A percentile compares a stretch with the other conserved stretches of the same genome.
phyloP scores from a whole-genome alignment of 2,329 filamentous ascomycete species.

The Fusarium transvaalense region DNA sequence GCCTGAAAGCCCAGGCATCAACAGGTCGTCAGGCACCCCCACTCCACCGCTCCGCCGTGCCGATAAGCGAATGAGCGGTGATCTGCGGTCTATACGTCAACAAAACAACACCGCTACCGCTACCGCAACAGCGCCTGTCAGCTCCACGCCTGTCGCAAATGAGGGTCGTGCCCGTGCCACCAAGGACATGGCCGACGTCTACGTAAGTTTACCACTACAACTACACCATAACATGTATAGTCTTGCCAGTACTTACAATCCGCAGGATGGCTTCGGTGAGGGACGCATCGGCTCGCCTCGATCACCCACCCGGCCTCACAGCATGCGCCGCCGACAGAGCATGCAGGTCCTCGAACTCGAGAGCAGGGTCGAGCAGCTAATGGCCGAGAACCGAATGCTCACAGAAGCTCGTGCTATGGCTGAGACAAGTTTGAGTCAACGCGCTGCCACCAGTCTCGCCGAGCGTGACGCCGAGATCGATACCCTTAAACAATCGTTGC shows the following conservation, averaged over 20 bases:
- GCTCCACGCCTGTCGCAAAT: conserved; percentile 79
- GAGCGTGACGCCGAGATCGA: conserved; percentile 91
- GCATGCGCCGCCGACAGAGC: conserved; percentile 96
- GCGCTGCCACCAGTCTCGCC: conserved; percentile 76
- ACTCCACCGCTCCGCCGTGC: conserved; percentile 79
- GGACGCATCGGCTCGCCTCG: conserved; percentile 86
- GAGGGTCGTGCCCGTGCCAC: conserved; percentile 86
- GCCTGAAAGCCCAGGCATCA: conserved; percentile 72
- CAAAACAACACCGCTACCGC: conserved; percentile 52
- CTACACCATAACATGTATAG: conserved; percentile 7
- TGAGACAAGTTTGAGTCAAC: conserved; percentile 74
- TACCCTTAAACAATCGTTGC: conserved; percentile 80
- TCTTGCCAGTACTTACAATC: conserved; percentile 37
- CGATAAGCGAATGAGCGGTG: conserved; percentile 77
- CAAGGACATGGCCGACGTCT: conserved; percentile 92
- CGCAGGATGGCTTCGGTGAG: conserved; percentile 92
- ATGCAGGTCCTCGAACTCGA: conserved; percentile 97
- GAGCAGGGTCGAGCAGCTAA: conserved; percentile 83
- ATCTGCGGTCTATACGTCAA: conserved; percentile 66
- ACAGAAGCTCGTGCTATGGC: conserved; percentile 77
- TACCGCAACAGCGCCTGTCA: conserved; percentile 33
- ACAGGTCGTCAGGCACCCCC: conserved; percentile 55
- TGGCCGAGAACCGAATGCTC: conserved; percentile 85
- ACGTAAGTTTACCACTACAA: conserved; percentile 78
- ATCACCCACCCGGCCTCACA: conserved; percentile 93